These are phyloP conservation scores for Porogramme epimiltina DNA, from an alignment of 1,284 basidiomycete species.

Conservation along the genomic window DNA sequence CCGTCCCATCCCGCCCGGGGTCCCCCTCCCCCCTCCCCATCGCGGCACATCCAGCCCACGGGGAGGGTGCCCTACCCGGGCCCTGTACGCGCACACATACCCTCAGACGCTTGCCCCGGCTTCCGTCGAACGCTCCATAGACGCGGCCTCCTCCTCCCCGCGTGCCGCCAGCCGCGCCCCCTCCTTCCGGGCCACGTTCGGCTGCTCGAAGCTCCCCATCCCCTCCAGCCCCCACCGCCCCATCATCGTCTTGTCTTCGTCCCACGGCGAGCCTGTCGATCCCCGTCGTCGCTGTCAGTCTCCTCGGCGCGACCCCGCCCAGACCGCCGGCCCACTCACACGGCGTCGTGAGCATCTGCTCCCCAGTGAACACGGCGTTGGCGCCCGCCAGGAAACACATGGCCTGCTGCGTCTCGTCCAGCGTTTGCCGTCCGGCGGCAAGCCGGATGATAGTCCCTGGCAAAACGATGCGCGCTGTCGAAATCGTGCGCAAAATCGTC, in stretches of 20 bases:
- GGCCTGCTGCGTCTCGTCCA: constrained; percentile 91
- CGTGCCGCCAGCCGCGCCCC: constrained; percentile 27
- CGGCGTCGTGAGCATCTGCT: constrained; percentile 96
- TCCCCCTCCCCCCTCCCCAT: neutral
- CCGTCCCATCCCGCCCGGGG: neutral
- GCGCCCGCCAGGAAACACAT: constrained; percentile 99
- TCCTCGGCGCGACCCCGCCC: neutral
- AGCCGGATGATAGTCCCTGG: constrained; percentile 94
- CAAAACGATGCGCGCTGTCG: constrained; percentile 91
- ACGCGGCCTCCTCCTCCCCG: constrained; percentile 6
- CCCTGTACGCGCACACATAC: neutral
- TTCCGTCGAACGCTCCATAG: constrained; percentile 5
- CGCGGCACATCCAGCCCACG: neutral
- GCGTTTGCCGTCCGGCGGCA: constrained; percentile 90
- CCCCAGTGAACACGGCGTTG: constrained; percentile 97
- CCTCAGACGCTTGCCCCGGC: constrained; percentile 13
- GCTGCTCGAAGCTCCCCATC: constrained; percentile 85
- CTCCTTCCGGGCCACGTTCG: constrained; percentile 50
- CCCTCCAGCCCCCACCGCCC: constrained; percentile 89
- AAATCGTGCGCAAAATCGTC: constrained; percentile 90
- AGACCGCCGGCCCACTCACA: constrained; percentile 51
- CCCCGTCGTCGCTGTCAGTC: constrained; percentile 11
- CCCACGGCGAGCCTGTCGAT: constrained; percentile 77
- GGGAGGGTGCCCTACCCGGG: neutral
- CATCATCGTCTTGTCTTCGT: constrained; percentile 96